Conservation (phyloP, 371 early-diverging fungal species). For the Apophysomyces ossiformis region DNA sequence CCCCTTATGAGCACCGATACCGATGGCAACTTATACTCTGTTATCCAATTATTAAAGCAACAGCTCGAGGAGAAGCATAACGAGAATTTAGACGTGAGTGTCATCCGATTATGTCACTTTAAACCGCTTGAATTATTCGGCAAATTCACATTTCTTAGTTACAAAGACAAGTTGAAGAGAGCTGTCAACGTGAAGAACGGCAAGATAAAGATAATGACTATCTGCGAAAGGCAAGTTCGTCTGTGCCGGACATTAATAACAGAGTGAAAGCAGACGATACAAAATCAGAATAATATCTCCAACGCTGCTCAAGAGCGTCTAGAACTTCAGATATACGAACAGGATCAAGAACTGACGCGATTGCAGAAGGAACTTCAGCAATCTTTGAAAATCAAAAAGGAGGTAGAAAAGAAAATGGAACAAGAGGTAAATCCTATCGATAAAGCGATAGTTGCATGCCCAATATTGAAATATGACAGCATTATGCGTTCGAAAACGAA, state of each 20-base stretch:
- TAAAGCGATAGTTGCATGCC: too few relatives aligned
- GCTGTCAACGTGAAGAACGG: neutral
- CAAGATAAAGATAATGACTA: slow-evolving; percentile 9
- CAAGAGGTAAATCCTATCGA: slow-evolving; percentile 20
- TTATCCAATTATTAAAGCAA: neutral
- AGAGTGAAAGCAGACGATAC: slow-evolving; percentile 7
- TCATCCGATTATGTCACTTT: neutral
- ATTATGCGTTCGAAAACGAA: slow-evolving; percentile 25
- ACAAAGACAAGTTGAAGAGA: slow-evolving; percentile 9
- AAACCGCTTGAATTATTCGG: neutral
- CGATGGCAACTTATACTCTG: neutral
- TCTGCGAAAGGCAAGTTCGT: slow-evolving; percentile 11
- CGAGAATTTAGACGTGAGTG: neutral
- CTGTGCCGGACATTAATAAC: neutral
- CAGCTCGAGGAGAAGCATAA: neutral
- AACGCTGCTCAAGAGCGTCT: slow-evolving; percentile 18
- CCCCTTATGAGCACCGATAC: neutral
- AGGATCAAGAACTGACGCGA: slow-evolving; percentile 22
- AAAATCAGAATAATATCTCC: slow-evolving; percentile 17
- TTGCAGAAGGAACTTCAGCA: slow-evolving; percentile 20
- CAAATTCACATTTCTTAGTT: slow-evolving; percentile 6
- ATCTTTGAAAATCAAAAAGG: slow-evolving; percentile 20
- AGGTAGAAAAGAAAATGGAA: slow-evolving; percentile 22
- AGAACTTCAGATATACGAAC: slow-evolving; percentile 24
- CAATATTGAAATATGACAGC: slow-evolving; percentile 6